These are phyloP conservation scores for Ceratocystis colombiana DNA, from an alignment of 2,329 filamentous ascomycete genomes.

Conservation along the genomic window DNA sequence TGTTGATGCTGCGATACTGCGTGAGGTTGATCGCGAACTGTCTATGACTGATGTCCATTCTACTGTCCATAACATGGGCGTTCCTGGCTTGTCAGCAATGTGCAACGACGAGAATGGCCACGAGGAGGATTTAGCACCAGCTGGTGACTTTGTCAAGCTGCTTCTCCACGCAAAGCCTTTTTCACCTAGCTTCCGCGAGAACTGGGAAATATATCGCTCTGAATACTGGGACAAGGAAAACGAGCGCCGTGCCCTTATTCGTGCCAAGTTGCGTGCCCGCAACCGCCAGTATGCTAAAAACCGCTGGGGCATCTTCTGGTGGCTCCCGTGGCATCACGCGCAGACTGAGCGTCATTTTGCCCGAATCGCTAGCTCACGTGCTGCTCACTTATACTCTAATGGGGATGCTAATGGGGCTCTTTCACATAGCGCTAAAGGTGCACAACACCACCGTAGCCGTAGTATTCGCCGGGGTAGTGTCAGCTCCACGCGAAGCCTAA, in stretches of 20 bases:
- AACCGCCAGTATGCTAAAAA: conserved; percentile 58
- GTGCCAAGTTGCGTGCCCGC: conserved; percentile 56
- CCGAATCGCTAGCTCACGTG: conserved; percentile 23
- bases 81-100: conserved; percentile 26
- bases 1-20: conserved; percentile 55
- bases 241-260: conserved; percentile 65
- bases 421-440: conserved; percentile 34
- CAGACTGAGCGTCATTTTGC: conserved; percentile 30
- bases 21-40: conserved; percentile 51
- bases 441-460: conserved; percentile 39
- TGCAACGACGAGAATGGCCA: conserved; percentile 52
- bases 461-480: conserved; percentile 45
- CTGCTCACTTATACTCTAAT: conserved; percentile 32
- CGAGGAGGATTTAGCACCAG: conserved; percentile 82
- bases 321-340: conserved; percentile 57
- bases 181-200: conserved; percentile 85
- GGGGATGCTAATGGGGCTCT: conserved; percentile 32
- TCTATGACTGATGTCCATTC: conserved; percentile 39
- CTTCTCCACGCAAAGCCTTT: conserved; percentile 89
- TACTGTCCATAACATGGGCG: conserved; percentile 32
- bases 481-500: conserved; percentile 42
- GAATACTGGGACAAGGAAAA: conserved; percentile 98
- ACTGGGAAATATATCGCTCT: conserved; percentile 88
- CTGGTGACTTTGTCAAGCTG: conserved; percentile 85
- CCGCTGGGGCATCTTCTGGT: conserved; percentile 71